phyloP scores from a whole-genome alignment of 73 alveolate species.

The Tetrahymena elliotti region DNA sequence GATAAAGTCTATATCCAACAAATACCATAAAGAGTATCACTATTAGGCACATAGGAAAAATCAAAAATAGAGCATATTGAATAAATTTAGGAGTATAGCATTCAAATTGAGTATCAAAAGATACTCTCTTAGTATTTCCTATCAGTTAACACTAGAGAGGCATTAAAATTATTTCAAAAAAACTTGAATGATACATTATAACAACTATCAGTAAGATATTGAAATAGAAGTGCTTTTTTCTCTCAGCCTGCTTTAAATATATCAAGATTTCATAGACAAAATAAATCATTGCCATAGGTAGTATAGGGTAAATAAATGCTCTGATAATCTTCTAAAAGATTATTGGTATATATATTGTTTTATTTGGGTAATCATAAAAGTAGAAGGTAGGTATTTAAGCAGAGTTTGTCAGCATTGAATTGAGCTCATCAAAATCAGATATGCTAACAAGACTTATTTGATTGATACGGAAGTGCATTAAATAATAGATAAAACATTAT shows the following conservation, averaged over 20 bases:
- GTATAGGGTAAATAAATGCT: not conserved
- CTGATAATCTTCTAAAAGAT: not conserved
- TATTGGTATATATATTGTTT: not conserved
- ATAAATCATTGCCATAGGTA: not conserved
- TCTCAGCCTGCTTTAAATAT: not conserved
- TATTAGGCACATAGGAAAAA: not conserved
- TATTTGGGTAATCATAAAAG: not conserved
- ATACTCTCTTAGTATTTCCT: not conserved
- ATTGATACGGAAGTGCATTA: not conserved
- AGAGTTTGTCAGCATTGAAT: not conserved
- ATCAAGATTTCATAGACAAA: not conserved
- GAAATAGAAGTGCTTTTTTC: not conserved
- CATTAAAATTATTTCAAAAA: not conserved
- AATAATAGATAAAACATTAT: not conserved
- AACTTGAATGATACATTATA: not conserved
- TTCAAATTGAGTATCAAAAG: not conserved
- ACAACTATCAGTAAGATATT: not conserved
- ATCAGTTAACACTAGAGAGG: not conserved
- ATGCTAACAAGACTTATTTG: not conserved
- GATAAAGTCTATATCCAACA: not conserved
- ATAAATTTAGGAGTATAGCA: not conserved
- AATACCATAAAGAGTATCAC: not conserved
- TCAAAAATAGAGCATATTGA: not conserved
- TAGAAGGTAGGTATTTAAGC: not conserved
- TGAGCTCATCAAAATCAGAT: not conserved